A percentile compares a stretch with the other conserved stretches of the same genome.
Evolutionary conservation across 73 alveolate genomes (phyloP).

Genomic region (Paramecium octaurelia): DNA sequence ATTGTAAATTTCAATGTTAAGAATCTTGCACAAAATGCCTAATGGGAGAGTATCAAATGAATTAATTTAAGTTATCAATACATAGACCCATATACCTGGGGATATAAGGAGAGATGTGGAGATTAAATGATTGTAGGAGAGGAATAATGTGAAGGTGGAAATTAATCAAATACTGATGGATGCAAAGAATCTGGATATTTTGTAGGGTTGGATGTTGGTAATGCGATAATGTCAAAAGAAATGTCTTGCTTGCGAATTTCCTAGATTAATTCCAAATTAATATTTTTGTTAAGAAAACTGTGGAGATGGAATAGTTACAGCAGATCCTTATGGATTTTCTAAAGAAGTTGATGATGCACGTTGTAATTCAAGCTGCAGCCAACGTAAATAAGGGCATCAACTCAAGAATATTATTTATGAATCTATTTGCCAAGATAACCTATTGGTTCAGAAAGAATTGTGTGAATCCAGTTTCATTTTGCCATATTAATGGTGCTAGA

Average conservation of each 20-base stretch:
- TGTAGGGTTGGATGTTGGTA: background rate
- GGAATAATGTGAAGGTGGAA: background rate
- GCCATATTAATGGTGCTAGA: constrained; percentile 53
- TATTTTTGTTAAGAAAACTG: background rate
- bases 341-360: constrained; percentile 34
- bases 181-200: background rate
- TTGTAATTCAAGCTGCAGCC: background rate
- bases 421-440: constrained; percentile 14
- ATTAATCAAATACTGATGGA: background rate
- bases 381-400: constrained; percentile 59
- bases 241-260: background rate
- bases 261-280: background rate
- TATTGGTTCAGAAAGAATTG: constrained; percentile 18
- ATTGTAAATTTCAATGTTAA: background rate
- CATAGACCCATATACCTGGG: background rate
- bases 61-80: background rate
- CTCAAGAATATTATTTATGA: constrained; percentile 14
- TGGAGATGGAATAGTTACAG: background rate
- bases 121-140: background rate
- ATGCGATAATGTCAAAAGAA: background rate
- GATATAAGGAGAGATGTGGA: background rate
- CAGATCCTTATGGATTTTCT: no score
- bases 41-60: background rate
- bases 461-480: constrained; percentile 50
- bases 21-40: background rate